Evolutionary conservation across 2,329 filamentous ascomycete species (phyloP).

Genomic region (Fragosphaeria purpurea): DNA sequence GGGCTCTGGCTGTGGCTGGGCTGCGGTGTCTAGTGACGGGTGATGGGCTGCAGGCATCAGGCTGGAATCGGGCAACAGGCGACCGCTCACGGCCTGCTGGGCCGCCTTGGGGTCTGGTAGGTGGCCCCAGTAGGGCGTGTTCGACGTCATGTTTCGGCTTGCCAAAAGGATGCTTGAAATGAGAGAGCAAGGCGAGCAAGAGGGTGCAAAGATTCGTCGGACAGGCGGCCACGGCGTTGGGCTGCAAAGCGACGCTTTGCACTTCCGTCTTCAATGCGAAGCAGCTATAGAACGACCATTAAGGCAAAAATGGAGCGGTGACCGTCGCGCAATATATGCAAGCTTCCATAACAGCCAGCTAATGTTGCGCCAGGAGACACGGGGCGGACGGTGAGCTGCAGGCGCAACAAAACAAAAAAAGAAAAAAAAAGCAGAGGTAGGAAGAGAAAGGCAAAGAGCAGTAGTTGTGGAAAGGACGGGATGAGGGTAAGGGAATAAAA

Average conservation of each 20-base stretch:
- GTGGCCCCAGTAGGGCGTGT: conserved; percentile 47
- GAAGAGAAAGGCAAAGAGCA: too few species aligned
- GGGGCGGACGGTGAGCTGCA: neutral
- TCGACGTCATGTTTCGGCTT: conserved; percentile 26
- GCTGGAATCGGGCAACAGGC: neutral
- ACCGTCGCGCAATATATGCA: neutral
- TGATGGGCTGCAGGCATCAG: conserved; percentile 16
- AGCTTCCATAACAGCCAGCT: conserved; percentile 27
- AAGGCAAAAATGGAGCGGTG: neutral
- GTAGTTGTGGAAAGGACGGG: neutral
- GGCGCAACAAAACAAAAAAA: neutral
- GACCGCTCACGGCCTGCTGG: conserved; percentile 1
- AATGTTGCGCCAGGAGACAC: conserved; percentile 37
- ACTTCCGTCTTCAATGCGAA: too few species aligned
- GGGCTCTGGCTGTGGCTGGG: conserved; percentile 31
- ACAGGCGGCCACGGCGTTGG: neutral
- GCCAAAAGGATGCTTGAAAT: conserved; percentile 11
- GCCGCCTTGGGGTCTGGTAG: conserved; percentile 38
- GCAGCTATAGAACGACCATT: neutral
- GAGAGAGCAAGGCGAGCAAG: conserved; percentile 3
- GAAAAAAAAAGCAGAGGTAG: neutral
- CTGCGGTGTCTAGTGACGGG: conserved; percentile 23
- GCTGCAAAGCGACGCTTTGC: neutral
- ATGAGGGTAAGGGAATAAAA: neutral
- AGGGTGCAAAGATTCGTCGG: neutral